These are phyloP conservation scores for Panicum miliaceum DNA, from an alignment of 176 grass and related monocot species.

Conservation along the genomic window DNA sequence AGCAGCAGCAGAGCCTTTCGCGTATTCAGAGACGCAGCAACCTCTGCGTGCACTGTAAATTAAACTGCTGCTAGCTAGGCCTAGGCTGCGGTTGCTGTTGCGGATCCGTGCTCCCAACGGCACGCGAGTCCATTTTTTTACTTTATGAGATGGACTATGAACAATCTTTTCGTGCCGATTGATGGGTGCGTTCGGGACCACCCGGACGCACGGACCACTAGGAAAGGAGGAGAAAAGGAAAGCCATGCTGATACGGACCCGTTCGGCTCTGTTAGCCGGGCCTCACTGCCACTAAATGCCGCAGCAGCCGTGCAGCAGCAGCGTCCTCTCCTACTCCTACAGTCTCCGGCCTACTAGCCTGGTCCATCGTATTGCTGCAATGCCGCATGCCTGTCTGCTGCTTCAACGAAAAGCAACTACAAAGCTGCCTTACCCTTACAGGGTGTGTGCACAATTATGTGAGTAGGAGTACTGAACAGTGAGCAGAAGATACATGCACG, in stretches of 20 bases:
- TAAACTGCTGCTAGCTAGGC: too few relatives aligned
- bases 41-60: background rate
- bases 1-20: too few relatives aligned
- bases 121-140: too few relatives aligned
- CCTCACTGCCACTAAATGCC: background rate
- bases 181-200: background rate
- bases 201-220: background rate
- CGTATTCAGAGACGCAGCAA: too few relatives aligned
- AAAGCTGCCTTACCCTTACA: background rate
- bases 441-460: background rate
- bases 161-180: background rate
- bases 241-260: background rate
- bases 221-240: background rate
- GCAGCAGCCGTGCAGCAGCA: background rate
- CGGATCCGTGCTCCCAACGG: constrained; percentile 20
- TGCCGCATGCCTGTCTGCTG: background rate
- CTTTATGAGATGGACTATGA: too few relatives aligned
- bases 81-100: background rate
- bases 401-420: constrained; percentile 32
- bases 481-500: background rate
- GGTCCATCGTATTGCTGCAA: background rate
- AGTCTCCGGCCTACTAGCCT: too few relatives aligned
- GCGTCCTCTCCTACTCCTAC: background rate
- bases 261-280: background rate
- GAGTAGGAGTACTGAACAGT: background rate